These are phyloP conservation scores for Antitrichia curtipendula DNA, from an alignment of 225 moss, liverwort and hornwort species.

Conservation along the genomic window DNA sequence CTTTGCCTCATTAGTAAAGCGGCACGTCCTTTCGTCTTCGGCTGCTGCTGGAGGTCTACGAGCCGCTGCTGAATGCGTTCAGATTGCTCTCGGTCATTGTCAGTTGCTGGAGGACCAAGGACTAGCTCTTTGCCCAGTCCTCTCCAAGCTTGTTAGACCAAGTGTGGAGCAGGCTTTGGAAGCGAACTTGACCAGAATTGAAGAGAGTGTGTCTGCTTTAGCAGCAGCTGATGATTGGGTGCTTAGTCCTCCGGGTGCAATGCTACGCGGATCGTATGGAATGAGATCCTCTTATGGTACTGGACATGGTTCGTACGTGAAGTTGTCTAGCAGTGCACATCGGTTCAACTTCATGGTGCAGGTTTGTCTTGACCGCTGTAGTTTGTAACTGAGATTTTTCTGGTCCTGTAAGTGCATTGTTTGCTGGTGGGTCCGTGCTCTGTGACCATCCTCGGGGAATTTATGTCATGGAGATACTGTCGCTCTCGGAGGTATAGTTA, in stretches of 20 bases:
- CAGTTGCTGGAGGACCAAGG: slow-evolving; percentile 86
- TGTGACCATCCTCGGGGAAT: not conserved
- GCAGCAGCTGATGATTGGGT: slow-evolving; percentile 96
- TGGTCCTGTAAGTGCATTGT: not conserved
- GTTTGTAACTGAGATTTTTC: not conserved
- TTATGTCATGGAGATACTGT: not conserved
- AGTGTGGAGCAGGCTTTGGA: slow-evolving; percentile 96
- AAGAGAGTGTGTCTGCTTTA: slow-evolving; percentile 92
- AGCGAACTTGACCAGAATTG: slow-evolving; percentile 88
- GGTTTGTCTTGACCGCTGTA: slow-evolving; percentile 24
- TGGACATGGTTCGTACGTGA: slow-evolving; percentile 35
- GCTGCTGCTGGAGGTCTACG: slow-evolving; percentile 92
- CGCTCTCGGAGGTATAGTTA: not conserved
- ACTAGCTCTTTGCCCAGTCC: slow-evolving; percentile 69
- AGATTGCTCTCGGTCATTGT: slow-evolving; percentile 93
- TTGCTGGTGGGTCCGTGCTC: not conserved
- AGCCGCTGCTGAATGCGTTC: slow-evolving; percentile 94
- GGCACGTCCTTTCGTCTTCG: slow-evolving; percentile 85
- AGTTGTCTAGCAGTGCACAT: slow-evolving; percentile 86
- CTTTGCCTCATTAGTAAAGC: slow-evolving; percentile 75
- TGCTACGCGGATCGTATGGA: slow-evolving; percentile 50
- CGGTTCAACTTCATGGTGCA: slow-evolving; percentile 94
- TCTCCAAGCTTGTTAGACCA: slow-evolving; percentile 86
- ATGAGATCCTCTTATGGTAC: slow-evolving; percentile 55
- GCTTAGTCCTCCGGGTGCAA: slow-evolving; percentile 50